A percentile compares a stretch with the other conserved stretches of the same genome.
These are phyloP conservation scores for Dothideomycetidae sp. DNA, from an alignment of 2,329 filamentous ascomycete genomes.

Conservation along the genomic window DNA sequence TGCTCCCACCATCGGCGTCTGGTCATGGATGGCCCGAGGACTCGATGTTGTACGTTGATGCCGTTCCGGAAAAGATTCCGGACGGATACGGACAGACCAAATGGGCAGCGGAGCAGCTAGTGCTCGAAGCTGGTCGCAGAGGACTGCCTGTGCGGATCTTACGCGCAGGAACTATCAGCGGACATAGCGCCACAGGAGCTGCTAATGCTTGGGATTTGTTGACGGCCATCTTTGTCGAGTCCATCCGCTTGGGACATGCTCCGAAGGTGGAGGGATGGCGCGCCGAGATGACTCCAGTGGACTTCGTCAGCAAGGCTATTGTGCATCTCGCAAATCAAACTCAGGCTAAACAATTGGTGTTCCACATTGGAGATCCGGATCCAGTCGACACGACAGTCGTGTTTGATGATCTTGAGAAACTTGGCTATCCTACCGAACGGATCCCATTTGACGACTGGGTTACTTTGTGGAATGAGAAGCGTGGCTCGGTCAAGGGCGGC, in stretches of 20 bases:
- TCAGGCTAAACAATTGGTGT: slow-evolving; percentile 48
- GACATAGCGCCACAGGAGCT: slow-evolving; percentile 59
- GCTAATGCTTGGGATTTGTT: slow-evolving; percentile 68
- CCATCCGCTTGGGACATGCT: slow-evolving; percentile 54
- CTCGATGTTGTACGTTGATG: slow-evolving; percentile 49
- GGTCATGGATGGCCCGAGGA: slow-evolving; percentile 52
- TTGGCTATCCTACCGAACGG: slow-evolving; percentile 56
- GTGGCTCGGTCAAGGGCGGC: slow-evolving; percentile 48
- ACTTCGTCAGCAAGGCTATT: slow-evolving; percentile 65
- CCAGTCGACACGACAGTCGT: slow-evolving; percentile 52
- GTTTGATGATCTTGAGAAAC: slow-evolving; percentile 47
- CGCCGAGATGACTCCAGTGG: slow-evolving; percentile 71
- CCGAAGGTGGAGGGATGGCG: slow-evolving; percentile 63
- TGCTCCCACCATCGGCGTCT: slow-evolving; percentile 53
- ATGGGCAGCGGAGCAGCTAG: slow-evolving; percentile 66
- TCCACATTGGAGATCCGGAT: slow-evolving; percentile 60
- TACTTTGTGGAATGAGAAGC: slow-evolving; percentile 55
- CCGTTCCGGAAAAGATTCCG: slow-evolving; percentile 52
- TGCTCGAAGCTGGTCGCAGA: slow-evolving; percentile 52
- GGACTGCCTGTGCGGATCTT: slow-evolving; percentile 59
- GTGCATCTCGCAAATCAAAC: slow-evolving; percentile 52
- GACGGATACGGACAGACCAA: slow-evolving; percentile 71
- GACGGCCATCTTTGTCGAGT: slow-evolving; percentile 63
- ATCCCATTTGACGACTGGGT: slow-evolving; percentile 64
- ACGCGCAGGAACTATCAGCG: slow-evolving; percentile 63